These are phyloP conservation scores for Lyophyllum decastes DNA, from an alignment of 768 basidiomycete species.

Conservation along the genomic window DNA sequence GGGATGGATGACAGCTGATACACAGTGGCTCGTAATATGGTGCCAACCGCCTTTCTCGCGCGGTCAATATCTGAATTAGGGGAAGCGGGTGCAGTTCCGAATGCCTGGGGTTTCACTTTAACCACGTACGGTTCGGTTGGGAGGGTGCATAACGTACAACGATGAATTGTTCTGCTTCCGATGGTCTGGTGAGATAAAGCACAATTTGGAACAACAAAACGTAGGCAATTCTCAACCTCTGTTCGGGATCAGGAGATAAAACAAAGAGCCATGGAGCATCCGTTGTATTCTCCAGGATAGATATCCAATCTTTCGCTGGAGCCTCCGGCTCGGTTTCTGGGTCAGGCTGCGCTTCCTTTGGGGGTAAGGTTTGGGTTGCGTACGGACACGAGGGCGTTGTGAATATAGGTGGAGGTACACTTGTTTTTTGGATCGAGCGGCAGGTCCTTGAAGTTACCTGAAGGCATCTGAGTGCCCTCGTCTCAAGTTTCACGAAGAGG, in stretches of 20 bases:
- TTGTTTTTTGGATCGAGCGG: background rate
- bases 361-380: background rate
- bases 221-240: constrained; percentile 22
- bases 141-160: constrained; percentile 13
- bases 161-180: constrained; percentile 20
- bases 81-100: constrained; percentile 21
- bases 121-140: background rate
- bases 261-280: constrained; percentile 23
- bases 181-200: constrained; percentile 24
- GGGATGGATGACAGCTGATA: constrained; percentile 23
- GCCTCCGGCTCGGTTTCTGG: background rate
- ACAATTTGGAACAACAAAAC: constrained; percentile 26
- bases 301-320: constrained; percentile 21
- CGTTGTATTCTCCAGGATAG: constrained; percentile 22
- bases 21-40: constrained; percentile 21
- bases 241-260: constrained; percentile 13
- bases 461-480: background rate
- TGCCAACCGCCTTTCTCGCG: constrained; percentile 20
- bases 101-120: constrained; percentile 17
- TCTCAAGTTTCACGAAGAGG: background rate
- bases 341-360: background rate
- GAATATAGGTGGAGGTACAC: background rate
- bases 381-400: background rate
- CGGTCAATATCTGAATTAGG: constrained; percentile 27
- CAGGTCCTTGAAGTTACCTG: background rate